Evolutionary conservation across 139 green algal genomes (phyloP), one percentile per base, ranked within the genome.

Genomic region (Mesotaenium endlicherianum): DNA sequence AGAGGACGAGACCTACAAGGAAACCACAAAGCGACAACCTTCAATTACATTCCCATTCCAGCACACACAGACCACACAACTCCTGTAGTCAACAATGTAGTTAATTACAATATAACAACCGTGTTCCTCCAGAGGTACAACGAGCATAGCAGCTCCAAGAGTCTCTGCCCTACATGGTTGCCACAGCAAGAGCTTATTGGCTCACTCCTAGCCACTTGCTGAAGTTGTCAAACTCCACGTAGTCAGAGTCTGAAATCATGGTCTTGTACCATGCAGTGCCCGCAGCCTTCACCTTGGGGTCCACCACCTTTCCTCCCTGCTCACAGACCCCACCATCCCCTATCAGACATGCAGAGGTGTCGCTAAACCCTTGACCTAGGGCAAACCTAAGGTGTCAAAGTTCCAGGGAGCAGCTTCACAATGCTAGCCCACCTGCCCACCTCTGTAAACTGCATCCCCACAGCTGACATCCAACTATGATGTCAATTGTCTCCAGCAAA

Each of bases 221-320:
- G 88, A 90, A 92, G 50, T 81, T 70, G 4, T 89, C 86, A 72
- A 88, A 90, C 40, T 86, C 77, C 3, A 70, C 43, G 85, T 92
- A 92, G 36, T 90, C 81, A 41, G 38, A 75, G 39, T 93, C 89
- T 31, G 72, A 70, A 30, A 85, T 82, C 88, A 93, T 89, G 20
- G 67, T 70, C 58, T 91, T 80, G 90, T 91, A 93, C 83, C 89
- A 92, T 34, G 78, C 86, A 88, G 94, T 93, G 82, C 84, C 89
- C 3, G 91, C 75, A 17, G 82, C 77, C 88, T 45, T 67, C 2
- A 55, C 75, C 89, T 83, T 71, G 60, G 44, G 36, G 53, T 82
- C 87, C 11, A 70, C 69, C 41, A 75, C 81, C 70, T 40, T 26
- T 14, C 55, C 44, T 31, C 26, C 53, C 53, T 64, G 53, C 26